A percentile compares a stretch with the other conserved stretches of the same genome.
Conservation (phyloP, 768 basidiomycete species). For the Russula sp. region DNA sequence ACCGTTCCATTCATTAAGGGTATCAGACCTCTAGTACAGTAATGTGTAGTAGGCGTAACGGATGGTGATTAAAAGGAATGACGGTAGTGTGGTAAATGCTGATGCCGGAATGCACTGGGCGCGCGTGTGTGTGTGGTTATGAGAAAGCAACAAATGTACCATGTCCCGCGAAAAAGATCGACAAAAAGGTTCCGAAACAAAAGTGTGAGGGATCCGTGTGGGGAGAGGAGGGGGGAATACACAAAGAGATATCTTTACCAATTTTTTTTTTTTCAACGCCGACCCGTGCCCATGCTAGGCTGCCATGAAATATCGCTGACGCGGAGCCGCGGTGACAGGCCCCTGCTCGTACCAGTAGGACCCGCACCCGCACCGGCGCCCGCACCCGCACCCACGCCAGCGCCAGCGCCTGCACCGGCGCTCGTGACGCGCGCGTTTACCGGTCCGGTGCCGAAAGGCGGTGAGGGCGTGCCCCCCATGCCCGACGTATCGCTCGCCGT, state of each 20-base stretch:
- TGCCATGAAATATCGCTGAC: conserved; percentile 63
- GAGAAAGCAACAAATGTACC: background rate
- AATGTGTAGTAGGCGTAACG: background rate
- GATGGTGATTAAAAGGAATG: background rate
- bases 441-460: conserved; percentile 21
- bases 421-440: conserved; percentile 28
- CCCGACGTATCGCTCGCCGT: conserved; percentile 63
- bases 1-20: too few species aligned
- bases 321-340: conserved; percentile 39
- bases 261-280: conserved; percentile 3
- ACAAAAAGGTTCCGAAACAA: background rate
- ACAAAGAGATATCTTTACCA: background rate
- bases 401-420: conserved; percentile 31
- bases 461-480: conserved; percentile 24
- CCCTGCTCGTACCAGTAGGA: background rate
- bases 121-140: background rate
- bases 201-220: background rate
- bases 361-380: too few species aligned
- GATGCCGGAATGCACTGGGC: conserved; percentile 2
- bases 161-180: background rate
- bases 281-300: conserved; percentile 15
- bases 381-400: too few species aligned
- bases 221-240: background rate
- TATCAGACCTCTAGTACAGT: conserved; percentile 20
- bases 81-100: background rate